Base-by-base conservation (phyloP, 1,139 yeast species). In the Scheffersomyces stambukii region DNA sequence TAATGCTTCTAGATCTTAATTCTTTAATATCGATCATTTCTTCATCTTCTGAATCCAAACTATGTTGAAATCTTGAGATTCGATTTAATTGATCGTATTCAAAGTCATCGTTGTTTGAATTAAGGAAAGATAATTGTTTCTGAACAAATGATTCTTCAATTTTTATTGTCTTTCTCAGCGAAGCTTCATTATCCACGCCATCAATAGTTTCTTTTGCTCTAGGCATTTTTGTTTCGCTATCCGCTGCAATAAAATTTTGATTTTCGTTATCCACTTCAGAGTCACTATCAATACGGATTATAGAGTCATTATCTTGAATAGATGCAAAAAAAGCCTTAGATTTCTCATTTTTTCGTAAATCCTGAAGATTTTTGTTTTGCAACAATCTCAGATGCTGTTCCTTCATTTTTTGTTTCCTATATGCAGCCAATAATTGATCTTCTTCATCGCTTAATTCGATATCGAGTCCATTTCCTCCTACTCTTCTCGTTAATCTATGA, bases 281-380 rank as follows among this genome's bases (percentile, higher is more conserved):
- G 12, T 52, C 57, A 24, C 53, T 60, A 37, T 53, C 56, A 28
- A 52, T 45, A n/a, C 35, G 42, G 18, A 53, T 49, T 8, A 42
- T 38, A 6, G 41, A 35, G 4, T 49, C 28, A 3, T 45, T 48
- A 19, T 79, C 89, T 23, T 81, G 74, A 42, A 83, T 80, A 14
- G 84, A 70, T 16, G 76, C 77, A 45, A 81, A 80, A 48, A 86
- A 86, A 0, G 95, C 89, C 40, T 72, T 69, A 2, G 86, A 70
- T 45, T 74, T 82, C 12, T 78, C 77, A 43, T 57, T 55, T 31
- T 61, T 57, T n/a, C 60, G 44, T 22, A 77, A 53, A 25, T 63
- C 66, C 31, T 69, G 69, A 23, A 74, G 50, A 23, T 68, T 69
- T 31, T 70, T 75, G 44, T 72, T 74, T 34, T 75, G 78, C 35